Evolutionary conservation across 805 yeast genomes (phyloP).

Genomic region (Teunomyces lycoperdinae): DNA sequence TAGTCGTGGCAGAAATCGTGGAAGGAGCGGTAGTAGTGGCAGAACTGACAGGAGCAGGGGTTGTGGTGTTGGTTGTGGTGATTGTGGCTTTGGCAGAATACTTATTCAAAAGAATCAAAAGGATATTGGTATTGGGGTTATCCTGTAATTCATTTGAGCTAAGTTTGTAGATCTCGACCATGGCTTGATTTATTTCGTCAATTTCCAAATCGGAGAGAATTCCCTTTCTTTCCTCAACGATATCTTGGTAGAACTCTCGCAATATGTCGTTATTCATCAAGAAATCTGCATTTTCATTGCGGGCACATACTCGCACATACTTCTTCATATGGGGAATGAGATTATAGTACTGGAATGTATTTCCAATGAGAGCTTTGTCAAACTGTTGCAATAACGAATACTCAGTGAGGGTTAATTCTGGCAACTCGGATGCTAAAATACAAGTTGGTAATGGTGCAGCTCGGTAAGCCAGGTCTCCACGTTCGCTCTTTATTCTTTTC

Average conservation of each 20-base stretch:
- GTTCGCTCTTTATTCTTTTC: background rate
- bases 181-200: background rate
- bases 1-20: too few relatives aligned
- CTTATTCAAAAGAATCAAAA: background rate
- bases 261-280: constrained; percentile 1
- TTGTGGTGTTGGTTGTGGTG: background rate
- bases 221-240: background rate
- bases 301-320: background rate
- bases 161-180: background rate
- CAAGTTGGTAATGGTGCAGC: background rate
- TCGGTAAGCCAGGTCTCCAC: background rate
- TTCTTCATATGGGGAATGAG: background rate
- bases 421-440: background rate
- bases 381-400: background rate
- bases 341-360: background rate
- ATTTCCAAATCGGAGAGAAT: background rate
- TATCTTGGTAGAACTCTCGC: background rate
- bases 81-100: background rate
- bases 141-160: background rate
- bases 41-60: background rate
- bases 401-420: background rate
- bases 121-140: background rate
- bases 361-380: background rate
- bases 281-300: background rate
- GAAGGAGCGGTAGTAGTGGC: too few relatives aligned